Conservation (phyloP, 1,284 basidiomycete genomes). For the Pseudozyma pruni region DNA sequence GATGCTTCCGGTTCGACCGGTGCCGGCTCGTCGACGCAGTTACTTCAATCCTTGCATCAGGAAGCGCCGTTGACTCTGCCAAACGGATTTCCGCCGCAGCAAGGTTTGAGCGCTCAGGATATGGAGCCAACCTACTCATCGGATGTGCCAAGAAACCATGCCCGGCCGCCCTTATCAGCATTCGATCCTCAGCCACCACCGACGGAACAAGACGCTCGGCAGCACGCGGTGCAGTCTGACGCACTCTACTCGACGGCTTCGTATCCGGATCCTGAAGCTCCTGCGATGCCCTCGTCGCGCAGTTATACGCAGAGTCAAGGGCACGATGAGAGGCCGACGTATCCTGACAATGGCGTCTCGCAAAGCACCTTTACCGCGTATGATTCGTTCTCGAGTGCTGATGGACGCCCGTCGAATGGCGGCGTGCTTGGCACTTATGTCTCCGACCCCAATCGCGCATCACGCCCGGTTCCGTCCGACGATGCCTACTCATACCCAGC, state of each 20-base stretch:
- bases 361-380: too few relatives aligned
- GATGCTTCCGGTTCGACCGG: slow-evolving; percentile 11
- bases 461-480: not conserved
- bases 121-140: not conserved
- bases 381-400: not conserved
- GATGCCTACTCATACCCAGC: not conserved
- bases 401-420: not conserved
- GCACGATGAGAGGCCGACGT: not conserved
- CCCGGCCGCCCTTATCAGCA: not conserved
- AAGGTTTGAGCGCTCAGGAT: not conserved
- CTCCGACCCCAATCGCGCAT: not conserved
- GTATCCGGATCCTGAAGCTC: slow-evolving; percentile 5
- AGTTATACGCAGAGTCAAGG: not conserved
- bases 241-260: not conserved
- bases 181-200: slow-evolving; percentile 4
- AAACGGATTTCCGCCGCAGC: too few relatives aligned
- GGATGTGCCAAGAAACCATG: not conserved
- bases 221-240: slow-evolving; percentile 2
- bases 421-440: not conserved
- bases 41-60: slow-evolving; percentile 1
- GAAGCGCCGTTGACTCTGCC: too few relatives aligned
- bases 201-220: not conserved
- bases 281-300: not conserved
- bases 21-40: slow-evolving; percentile 11
- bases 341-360: too few relatives aligned